phyloP scores from a whole-genome alignment of 2,329 filamentous ascomycete species.

The Phyllosticta citrichinensis region DNA sequence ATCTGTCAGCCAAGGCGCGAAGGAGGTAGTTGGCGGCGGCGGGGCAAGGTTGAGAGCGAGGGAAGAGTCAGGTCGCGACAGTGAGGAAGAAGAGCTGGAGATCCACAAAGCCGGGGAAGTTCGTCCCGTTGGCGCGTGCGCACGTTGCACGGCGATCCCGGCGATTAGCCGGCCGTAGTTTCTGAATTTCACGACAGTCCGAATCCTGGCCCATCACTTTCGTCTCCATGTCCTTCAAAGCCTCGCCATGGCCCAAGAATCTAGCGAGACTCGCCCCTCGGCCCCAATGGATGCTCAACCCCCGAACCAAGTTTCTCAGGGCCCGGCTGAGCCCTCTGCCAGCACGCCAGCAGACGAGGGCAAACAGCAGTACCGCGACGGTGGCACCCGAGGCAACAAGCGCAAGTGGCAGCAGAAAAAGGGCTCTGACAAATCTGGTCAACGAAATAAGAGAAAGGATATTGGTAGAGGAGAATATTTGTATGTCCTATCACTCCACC shows the following conservation, averaged over 20 bases:
- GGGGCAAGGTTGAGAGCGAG: neutral
- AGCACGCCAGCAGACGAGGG: neutral
- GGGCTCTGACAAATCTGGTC: constrained; percentile 14
- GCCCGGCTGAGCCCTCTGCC: neutral
- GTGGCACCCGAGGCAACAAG: constrained; percentile 16
- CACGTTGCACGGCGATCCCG: neutral
- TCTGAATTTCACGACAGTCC: neutral
- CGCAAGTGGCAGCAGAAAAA: constrained; percentile 19
- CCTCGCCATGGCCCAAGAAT: neutral
- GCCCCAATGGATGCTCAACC: constrained; percentile 19
- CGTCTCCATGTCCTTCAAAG: neutral
- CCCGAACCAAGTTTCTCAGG: neutral
- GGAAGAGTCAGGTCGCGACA: neutral
- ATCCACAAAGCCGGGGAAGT: neutral
- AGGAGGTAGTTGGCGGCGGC: neutral
- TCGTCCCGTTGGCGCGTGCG: neutral
- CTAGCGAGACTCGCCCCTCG: neutral
- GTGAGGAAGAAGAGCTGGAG: neutral
- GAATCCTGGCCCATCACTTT: neutral
- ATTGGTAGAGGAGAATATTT: constrained; percentile 56
- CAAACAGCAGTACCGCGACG: constrained; percentile 7
- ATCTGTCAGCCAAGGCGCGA: neutral
- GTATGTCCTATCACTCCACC: constrained; percentile 35
- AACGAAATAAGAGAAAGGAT: constrained; percentile 52
- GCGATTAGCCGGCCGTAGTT: neutral